phyloP scores from a whole-genome alignment of 163 green algal genomes.

The Scenedesmus sp. region DNA sequence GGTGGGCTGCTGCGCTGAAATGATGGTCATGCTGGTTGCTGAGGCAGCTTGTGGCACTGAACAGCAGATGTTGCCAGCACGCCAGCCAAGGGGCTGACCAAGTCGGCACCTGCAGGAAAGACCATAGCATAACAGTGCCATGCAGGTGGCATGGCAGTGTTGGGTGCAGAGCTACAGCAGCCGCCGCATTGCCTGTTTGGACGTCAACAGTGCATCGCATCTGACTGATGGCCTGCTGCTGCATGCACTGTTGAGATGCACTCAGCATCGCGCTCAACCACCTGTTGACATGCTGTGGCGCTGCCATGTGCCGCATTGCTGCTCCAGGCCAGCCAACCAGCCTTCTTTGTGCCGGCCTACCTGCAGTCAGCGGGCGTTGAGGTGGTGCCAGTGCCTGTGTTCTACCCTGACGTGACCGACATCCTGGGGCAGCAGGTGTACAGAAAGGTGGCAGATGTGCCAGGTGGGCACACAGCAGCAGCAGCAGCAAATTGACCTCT shows the following conservation, averaged over 20 bases:
- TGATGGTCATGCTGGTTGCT: neutral
- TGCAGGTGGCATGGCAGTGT: neutral
- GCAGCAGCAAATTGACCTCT: neutral
- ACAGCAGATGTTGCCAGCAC: neutral
- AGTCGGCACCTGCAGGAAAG: neutral
- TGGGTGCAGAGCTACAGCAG: neutral
- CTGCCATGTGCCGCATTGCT: neutral
- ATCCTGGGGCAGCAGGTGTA: slow-evolving; percentile 76
- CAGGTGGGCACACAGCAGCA: neutral
- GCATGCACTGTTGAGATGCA: neutral
- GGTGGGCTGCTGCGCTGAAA: neutral
- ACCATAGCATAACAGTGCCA: neutral
- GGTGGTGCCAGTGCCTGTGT: slow-evolving; percentile 73
- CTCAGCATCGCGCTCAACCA: neutral
- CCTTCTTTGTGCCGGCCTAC: slow-evolving; percentile 77
- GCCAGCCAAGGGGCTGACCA: neutral
- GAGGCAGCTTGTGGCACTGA: neutral
- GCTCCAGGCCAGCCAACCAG: slow-evolving; percentile 64
- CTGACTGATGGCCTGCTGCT: neutral
- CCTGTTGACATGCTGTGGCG: neutral
- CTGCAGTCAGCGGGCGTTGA: slow-evolving; percentile 67
- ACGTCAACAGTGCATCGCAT: neutral
- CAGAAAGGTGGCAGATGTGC: slow-evolving; percentile 63
- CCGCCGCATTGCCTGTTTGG: neutral
- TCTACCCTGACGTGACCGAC: slow-evolving; percentile 72